Conservation (phyloP, 805 yeast species). For the Scheffersomyces stipitis region DNA sequence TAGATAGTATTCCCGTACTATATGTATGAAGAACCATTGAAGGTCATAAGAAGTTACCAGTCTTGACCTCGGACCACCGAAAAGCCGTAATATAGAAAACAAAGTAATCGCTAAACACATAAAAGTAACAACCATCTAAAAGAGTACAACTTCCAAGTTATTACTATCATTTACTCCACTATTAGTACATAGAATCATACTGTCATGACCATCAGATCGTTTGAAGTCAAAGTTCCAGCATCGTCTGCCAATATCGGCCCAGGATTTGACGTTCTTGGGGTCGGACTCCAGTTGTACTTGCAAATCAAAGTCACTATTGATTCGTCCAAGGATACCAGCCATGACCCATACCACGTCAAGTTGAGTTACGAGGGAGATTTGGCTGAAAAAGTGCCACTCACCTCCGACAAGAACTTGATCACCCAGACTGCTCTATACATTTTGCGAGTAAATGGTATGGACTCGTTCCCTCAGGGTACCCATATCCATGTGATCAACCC, state of each 20-base stretch:
- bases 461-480: conserved; percentile 82
- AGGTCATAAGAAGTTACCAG: too few relatives aligned
- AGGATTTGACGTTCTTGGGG: conserved; percentile 95
- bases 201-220: conserved; percentile 35
- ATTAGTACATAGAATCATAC: too few relatives aligned
- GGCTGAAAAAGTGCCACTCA: conserved; percentile 73
- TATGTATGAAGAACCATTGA: too few relatives aligned
- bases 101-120: too few relatives aligned
- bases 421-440: conserved; percentile 93
- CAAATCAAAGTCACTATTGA: conserved; percentile 71
- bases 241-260: conserved; percentile 98
- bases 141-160: too few relatives aligned
- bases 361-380: conserved; percentile 80
- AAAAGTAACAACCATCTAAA: too few relatives aligned
- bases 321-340: conserved; percentile 42
- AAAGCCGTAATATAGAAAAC: too few relatives aligned
- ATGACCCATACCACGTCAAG: conserved; percentile 67
- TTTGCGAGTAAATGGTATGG: conserved; percentile 75
- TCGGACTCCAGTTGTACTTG: conserved; percentile 76
- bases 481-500: conserved; percentile 80
- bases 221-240: conserved; percentile 81
- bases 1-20: too few relatives aligned
- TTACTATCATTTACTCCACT: too few relatives aligned
- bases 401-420: conserved; percentile 77
- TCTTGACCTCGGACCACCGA: too few relatives aligned